Percentiles rank a stretch among this genome's conserved stretches.
Conservation (phyloP, 345 rosid genomes). For the Populus euphratica region DNA sequence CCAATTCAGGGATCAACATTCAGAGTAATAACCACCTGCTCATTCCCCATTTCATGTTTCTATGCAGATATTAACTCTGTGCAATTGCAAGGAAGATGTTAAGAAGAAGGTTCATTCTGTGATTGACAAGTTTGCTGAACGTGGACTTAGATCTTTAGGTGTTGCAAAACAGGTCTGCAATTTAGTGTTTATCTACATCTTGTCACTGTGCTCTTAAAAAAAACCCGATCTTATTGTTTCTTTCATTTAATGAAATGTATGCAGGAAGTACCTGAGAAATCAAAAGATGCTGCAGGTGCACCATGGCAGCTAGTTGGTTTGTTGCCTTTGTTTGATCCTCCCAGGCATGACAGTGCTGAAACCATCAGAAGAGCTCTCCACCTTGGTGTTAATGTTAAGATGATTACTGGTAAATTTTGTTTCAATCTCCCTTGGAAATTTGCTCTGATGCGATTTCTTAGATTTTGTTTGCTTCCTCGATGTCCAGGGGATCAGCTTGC, state of each 20-base stretch:
- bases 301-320: conserved; percentile 86
- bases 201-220: not conserved
- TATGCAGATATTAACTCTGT: conserved; percentile 57
- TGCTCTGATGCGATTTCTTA: not conserved
- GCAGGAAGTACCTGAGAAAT: conserved; percentile 83
- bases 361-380: conserved; percentile 86
- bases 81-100: conserved; percentile 72
- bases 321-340: conserved; percentile 91
- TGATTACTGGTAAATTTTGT: conserved; percentile 69
- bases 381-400: conserved; percentile 88
- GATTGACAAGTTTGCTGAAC: conserved; percentile 87
- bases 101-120: conserved; percentile 63
- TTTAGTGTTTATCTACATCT: not conserved
- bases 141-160: conserved; percentile 86
- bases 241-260: conserved; percentile 2
- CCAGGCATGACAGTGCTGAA: conserved; percentile 96
- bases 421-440: not conserved
- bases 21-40: not conserved
- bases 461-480: conserved; percentile 2
- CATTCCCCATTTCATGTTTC: conserved; percentile 8
- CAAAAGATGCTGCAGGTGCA: conserved; percentile 67
- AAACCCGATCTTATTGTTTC: not conserved
- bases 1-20: not conserved
- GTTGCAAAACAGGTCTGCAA: conserved; percentile 79
- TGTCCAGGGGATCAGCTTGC: conserved; percentile 87